Evolutionary conservation across 805 yeast genomes (phyloP).

Genomic region (Candida morakotiae): DNA sequence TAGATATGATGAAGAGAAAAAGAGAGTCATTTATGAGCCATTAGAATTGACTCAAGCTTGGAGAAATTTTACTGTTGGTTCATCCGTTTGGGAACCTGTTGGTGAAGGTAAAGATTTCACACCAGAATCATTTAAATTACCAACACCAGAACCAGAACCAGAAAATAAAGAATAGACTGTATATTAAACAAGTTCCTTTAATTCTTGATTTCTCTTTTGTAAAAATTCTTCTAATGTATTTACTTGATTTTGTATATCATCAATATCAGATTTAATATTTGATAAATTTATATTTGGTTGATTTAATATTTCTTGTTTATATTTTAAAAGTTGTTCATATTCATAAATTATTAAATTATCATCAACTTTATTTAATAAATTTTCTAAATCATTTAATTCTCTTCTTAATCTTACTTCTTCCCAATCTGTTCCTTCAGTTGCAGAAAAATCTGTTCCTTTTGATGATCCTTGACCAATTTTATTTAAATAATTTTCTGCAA

Average conservation of each 20-base stretch:
- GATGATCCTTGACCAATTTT: constrained; percentile 51
- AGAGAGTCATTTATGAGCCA: constrained; percentile 86
- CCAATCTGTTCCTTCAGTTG: constrained; percentile 83
- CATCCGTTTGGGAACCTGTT: constrained; percentile 88
- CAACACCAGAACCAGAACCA: constrained; percentile 77
- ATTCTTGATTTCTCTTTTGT: constrained; percentile 55
- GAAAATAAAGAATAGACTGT: constrained; percentile 30
- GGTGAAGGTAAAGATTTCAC: constrained; percentile 82
- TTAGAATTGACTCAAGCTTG: constrained; percentile 89
- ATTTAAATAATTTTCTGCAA: constrained; percentile 52
- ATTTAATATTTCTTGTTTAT: constrained; percentile 60
- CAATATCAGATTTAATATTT: constrained; percentile 59
- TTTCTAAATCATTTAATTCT: constrained; percentile 72
- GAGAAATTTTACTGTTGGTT: constrained; percentile 85
- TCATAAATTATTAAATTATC: constrained; percentile 48
- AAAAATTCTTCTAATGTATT: constrained; percentile 66
- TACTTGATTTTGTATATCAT: constrained; percentile 74
- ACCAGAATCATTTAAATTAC: constrained; percentile 78
- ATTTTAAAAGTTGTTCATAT: constrained; percentile 75
- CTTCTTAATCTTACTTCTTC: constrained; percentile 81
- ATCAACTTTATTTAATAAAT: constrained; percentile 52
- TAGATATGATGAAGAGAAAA: constrained; percentile 85
- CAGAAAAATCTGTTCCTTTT: constrained; percentile 67
- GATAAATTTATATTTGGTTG: constrained; percentile 32
- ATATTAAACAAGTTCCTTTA: constrained; percentile 44